Conservation (phyloP, 176 grass and related monocot genomes). For the Hordeum marinum region DNA sequence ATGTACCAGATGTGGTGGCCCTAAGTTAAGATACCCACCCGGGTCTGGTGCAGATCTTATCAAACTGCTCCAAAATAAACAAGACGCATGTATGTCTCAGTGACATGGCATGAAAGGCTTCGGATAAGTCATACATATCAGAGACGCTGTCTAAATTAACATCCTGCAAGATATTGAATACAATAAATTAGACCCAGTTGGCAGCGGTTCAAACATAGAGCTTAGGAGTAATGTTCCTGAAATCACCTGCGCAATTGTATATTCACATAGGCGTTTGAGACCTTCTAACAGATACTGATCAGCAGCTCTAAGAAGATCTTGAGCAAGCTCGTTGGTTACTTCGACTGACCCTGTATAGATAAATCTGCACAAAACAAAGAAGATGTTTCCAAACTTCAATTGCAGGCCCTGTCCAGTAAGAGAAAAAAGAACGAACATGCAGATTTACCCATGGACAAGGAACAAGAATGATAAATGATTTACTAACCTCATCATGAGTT, state of each 20-base stretch:
- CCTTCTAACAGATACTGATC: conserved; percentile 99
- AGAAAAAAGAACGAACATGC: background rate
- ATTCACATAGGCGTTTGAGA: conserved; percentile 97
- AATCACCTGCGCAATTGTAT: conserved; percentile 84
- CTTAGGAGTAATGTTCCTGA: conserved; percentile 1
- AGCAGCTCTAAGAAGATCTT: conserved; percentile 92
- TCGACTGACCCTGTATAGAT: conserved; percentile 95
- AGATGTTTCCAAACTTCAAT: conserved; percentile 9
- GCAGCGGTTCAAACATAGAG: conserved; percentile 7
- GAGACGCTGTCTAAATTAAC: conserved; percentile 86
- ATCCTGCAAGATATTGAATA: conserved; percentile 56
- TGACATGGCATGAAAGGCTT: conserved; percentile 92
- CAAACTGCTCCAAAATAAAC: conserved; percentile 93
- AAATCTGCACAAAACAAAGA: conserved; percentile 63
- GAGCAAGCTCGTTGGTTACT: conserved; percentile 73
- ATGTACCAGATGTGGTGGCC: background rate
- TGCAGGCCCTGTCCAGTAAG: conserved; percentile 5
- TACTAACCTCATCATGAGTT: conserved; percentile 96
- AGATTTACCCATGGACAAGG: background rate
- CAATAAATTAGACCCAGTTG: conserved; percentile 28
- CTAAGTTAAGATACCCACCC: conserved; percentile 68
- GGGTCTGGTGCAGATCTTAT: conserved; percentile 71
- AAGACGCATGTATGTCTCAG: conserved; percentile 93
- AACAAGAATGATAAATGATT: background rate
- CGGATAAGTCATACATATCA: conserved; percentile 92